Conservation (phyloP, 2,329 filamentous ascomycete species). For the Neoascochyta sp. region DNA sequence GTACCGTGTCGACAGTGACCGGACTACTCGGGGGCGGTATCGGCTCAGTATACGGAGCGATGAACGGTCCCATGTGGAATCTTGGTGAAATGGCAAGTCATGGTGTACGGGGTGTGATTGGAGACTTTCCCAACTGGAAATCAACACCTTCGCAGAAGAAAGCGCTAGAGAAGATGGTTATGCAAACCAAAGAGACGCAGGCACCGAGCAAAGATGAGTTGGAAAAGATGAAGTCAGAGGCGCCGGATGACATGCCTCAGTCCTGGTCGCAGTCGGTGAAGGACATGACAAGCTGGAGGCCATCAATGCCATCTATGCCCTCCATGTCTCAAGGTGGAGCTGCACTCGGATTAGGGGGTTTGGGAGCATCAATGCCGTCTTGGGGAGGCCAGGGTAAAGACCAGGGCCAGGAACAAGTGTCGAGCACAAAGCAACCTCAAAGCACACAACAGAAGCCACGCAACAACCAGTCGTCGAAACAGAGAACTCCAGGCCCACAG, state of each 20-base stretch:
- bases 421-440: too few relatives aligned
- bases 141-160: conserved; percentile 34
- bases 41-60: conserved; percentile 36
- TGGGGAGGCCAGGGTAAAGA: conserved; percentile 12
- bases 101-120: conserved; percentile 31
- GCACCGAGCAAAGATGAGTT: conserved; percentile 32
- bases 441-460: conserved; percentile 5
- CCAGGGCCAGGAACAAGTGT: conserved; percentile 4
- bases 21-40: conserved; percentile 36
- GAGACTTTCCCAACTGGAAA: conserved; percentile 37
- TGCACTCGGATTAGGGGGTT: conserved; percentile 22
- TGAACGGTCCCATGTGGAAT: conserved; percentile 36
- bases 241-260: conserved; percentile 31
- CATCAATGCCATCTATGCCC: conserved; percentile 24
- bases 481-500: too few relatives aligned
- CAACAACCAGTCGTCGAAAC: conserved; percentile 12
- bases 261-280: conserved; percentile 31
- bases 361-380: conserved; percentile 25
- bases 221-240: conserved; percentile 34
- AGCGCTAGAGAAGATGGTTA: conserved; percentile 38
- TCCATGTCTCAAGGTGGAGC: conserved; percentile 18
- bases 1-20: conserved; percentile 30
- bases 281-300: conserved; percentile 35
- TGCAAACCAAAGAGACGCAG: conserved; percentile 34
- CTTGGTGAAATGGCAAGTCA: conserved; percentile 37